phyloP scores from a whole-genome alignment of 2,329 filamentous ascomycete species.

The Cladophialophora chaetospira region DNA sequence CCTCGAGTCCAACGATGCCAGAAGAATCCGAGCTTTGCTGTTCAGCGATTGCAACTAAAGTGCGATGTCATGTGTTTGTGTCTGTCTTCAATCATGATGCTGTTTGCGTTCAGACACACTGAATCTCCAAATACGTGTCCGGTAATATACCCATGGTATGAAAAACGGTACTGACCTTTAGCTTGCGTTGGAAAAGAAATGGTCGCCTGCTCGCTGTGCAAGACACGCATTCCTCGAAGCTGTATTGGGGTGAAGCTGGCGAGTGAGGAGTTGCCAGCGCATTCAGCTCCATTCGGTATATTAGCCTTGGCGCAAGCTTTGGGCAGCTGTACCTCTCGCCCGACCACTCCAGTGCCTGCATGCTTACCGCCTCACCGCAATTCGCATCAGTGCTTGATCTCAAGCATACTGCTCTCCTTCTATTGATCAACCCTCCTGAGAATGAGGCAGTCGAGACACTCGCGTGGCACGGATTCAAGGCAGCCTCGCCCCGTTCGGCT shows the following conservation, averaged over 20 bases:
- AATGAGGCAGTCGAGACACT: slow-evolving; percentile 22
- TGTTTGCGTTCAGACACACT: not conserved
- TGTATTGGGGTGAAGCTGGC: slow-evolving; percentile 2
- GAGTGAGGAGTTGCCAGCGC: slow-evolving; percentile 24
- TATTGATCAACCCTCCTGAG: slow-evolving; percentile 15
- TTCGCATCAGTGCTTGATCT: not conserved
- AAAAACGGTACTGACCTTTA: slow-evolving; percentile 13
- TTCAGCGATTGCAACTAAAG: too few relatives aligned
- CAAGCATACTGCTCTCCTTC: not conserved
- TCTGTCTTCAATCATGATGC: too few relatives aligned
- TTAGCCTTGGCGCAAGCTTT: slow-evolving; percentile 21
- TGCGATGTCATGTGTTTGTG: too few relatives aligned
- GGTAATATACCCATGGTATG: slow-evolving; percentile 16
- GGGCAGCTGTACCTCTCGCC: slow-evolving; percentile 16
- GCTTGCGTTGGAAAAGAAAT: slow-evolving; percentile 14
- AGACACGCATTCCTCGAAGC: not conserved
- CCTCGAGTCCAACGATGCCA: not conserved
- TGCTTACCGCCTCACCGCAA: slow-evolving; percentile 12
- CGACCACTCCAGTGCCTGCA: slow-evolving; percentile 15
- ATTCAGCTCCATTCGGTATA: slow-evolving; percentile 5
- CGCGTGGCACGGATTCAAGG: slow-evolving; percentile 4
- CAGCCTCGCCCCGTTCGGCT: slow-evolving; percentile 21
- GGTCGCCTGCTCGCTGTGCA: not conserved
- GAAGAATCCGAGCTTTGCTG: not conserved
- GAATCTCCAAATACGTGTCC: not conserved